These are phyloP conservation scores for Pyrenophora graminea DNA, from an alignment of 2,329 filamentous ascomycete genomes.

Conservation along the genomic window DNA sequence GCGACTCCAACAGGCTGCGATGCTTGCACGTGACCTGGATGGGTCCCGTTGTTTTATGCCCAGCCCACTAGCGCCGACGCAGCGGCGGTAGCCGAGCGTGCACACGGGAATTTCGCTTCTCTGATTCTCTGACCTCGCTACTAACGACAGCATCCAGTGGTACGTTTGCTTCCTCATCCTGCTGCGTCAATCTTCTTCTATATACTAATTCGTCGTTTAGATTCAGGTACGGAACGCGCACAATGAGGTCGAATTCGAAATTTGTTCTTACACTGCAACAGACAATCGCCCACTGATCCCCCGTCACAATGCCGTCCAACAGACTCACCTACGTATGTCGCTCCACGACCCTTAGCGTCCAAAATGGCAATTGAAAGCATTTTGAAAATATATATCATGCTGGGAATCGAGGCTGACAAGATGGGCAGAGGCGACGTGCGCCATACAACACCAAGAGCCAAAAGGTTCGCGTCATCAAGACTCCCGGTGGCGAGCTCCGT, in stretches of 20 bases:
- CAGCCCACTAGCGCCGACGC: slow-evolving; percentile 14
- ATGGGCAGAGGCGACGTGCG: slow-evolving; percentile 58
- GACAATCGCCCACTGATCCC: slow-evolving; percentile 40
- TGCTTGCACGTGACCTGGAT: slow-evolving; percentile 3
- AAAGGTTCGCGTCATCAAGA: slow-evolving; percentile 77
- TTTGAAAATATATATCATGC: slow-evolving; percentile 5
- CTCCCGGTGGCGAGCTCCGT: slow-evolving; percentile 92
- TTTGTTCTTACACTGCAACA: slow-evolving; percentile 38
- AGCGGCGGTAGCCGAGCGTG: slow-evolving; percentile 12
- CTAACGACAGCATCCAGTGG: slow-evolving; percentile 41
- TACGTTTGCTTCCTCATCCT: slow-evolving; percentile 31
- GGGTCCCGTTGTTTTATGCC: slow-evolving; percentile 2
- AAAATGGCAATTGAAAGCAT: slow-evolving; percentile 11
- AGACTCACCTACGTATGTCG: slow-evolving; percentile 62
- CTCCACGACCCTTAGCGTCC: slow-evolving; percentile 17
- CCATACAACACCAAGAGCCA: slow-evolving; percentile 97
- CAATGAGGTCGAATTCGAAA: slow-evolving; percentile 10
- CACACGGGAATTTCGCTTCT: slow-evolving; percentile 13
- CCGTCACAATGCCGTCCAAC: slow-evolving; percentile 57
- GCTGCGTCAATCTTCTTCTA: slow-evolving; percentile 14
- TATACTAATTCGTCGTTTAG: slow-evolving; percentile 22
- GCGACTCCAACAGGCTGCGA: slow-evolving; percentile 11
- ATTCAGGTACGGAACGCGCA: slow-evolving; percentile 33
- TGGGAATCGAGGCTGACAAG: slow-evolving; percentile 35
- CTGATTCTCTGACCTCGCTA: slow-evolving; percentile 16